Conservation (phyloP, 495 filamentous ascomycete genomes). For the Mycothermus thermophilus region DNA sequence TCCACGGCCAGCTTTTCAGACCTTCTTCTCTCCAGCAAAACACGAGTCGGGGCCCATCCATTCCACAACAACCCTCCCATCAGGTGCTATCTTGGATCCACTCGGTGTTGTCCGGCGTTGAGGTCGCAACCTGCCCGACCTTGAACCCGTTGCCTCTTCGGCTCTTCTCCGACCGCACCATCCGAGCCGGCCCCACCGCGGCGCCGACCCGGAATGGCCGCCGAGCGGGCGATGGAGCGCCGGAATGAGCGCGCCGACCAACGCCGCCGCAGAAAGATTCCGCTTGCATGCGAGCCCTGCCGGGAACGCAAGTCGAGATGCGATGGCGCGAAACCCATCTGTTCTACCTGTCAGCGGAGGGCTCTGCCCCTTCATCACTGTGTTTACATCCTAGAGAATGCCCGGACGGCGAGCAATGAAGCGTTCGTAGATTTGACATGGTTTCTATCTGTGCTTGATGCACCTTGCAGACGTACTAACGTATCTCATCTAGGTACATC, state of each 20-base stretch:
- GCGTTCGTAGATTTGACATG: conserved; percentile 11
- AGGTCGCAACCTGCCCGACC: too few relatives aligned
- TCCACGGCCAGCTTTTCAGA: too few relatives aligned
- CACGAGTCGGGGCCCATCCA: too few relatives aligned
- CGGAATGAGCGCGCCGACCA: conserved; percentile 3
- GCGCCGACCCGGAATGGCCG: conserved; percentile 2
- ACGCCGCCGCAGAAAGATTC: conserved; percentile 9
- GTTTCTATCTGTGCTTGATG: not conserved
- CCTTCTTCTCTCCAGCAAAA: too few relatives aligned
- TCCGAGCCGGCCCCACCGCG: too few relatives aligned
- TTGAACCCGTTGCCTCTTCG: not conserved
- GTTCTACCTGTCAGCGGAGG: conserved; percentile 28
- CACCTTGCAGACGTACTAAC: conserved; percentile 16
- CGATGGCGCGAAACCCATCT: conserved; percentile 32
- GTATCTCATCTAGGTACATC: conserved; percentile 25
- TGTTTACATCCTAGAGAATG: conserved; percentile 26
- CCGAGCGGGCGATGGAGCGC: too few relatives aligned
- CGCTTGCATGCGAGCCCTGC: conserved; percentile 28
- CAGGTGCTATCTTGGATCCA: too few relatives aligned
- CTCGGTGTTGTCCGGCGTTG: too few relatives aligned
- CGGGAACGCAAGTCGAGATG: conserved; percentile 30
- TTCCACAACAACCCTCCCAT: too few relatives aligned
- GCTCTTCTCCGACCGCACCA: too few relatives aligned
- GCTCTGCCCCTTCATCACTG: conserved; percentile 23
- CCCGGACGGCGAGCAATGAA: conserved; percentile 25